Evolutionary conservation across 805 yeast genomes (phyloP).

Genomic region (Kodamaea restingae): DNA sequence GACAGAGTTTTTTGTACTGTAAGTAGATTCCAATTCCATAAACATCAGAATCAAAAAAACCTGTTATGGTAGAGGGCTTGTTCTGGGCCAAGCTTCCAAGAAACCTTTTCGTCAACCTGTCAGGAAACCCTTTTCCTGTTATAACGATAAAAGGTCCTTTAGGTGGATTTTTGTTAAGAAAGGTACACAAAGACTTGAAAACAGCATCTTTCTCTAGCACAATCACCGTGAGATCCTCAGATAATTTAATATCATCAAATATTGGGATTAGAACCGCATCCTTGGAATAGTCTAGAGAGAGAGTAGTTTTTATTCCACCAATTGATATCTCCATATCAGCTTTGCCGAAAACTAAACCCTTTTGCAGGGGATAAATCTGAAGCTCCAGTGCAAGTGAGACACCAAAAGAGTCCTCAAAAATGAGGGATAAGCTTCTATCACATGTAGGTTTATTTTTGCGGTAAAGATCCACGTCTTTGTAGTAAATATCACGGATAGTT

Average conservation of each 20-base stretch:
- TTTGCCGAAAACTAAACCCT: conserved; percentile 50
- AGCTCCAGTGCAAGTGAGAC: conserved; percentile 33
- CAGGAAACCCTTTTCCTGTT: conserved; percentile 71
- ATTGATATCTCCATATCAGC: not conserved
- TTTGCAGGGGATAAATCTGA: conserved; percentile 50
- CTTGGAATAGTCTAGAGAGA: conserved; percentile 3
- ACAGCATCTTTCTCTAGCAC: conserved; percentile 41
- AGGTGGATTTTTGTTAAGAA: conserved; percentile 9
- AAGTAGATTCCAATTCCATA: conserved; percentile 54
- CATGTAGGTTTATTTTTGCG: conserved; percentile 37
- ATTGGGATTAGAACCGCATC: conserved; percentile 28
- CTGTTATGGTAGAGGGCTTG: conserved; percentile 38
- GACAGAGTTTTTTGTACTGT: conserved; percentile 24
- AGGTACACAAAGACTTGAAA: conserved; percentile 30
- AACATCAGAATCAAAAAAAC: conserved; percentile 61
- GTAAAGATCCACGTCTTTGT: conserved; percentile 53
- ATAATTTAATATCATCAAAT: conserved; percentile 6
- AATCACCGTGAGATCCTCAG: conserved; percentile 9
- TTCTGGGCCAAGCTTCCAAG: conserved; percentile 19
- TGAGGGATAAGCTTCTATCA: conserved; percentile 33
- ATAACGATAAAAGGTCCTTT: conserved; percentile 24
- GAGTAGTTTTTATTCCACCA: not conserved
- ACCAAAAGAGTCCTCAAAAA: conserved; percentile 34
- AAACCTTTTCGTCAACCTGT: conserved; percentile 46
- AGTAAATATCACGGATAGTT: conserved; percentile 56